Conservation (phyloP, 345 rosid genomes). For the Syzygium aromaticum region DNA sequence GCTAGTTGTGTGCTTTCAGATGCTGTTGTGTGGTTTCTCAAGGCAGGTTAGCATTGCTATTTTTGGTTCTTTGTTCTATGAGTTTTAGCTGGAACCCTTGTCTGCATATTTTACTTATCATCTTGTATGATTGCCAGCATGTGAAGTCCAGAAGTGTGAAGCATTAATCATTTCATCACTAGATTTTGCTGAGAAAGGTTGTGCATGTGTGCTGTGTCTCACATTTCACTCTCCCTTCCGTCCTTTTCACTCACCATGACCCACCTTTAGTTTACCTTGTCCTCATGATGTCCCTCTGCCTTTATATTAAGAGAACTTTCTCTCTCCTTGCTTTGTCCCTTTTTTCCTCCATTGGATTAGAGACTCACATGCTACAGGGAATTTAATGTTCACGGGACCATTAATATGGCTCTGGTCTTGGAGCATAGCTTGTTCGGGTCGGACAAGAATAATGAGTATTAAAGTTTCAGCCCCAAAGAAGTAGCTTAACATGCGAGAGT, state of each 20-base stretch:
- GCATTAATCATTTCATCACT: background rate
- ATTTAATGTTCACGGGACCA: background rate
- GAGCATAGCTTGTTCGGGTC: background rate
- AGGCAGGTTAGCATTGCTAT: background rate
- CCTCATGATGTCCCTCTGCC: background rate
- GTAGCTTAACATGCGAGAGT: background rate
- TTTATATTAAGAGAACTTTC: background rate
- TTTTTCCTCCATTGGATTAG: background rate
- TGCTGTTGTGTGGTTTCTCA: background rate
- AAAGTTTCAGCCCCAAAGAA: background rate
- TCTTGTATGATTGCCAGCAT: background rate
- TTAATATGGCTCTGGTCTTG: background rate
- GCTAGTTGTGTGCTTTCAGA: background rate
- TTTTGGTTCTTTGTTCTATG: background rate
- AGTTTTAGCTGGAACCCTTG: background rate
- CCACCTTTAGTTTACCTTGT: background rate
- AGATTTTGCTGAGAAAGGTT: background rate
- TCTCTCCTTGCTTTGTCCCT: background rate
- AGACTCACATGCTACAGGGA: background rate
- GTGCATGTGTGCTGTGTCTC: background rate
- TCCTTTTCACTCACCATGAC: background rate
- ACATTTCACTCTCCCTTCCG: background rate
- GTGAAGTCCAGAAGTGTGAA: background rate
- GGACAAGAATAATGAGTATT: background rate
- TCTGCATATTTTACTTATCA: background rate